Conservation (phyloP, 2,329 filamentous ascomycete species). For the Ampelomyces quisqualis region DNA sequence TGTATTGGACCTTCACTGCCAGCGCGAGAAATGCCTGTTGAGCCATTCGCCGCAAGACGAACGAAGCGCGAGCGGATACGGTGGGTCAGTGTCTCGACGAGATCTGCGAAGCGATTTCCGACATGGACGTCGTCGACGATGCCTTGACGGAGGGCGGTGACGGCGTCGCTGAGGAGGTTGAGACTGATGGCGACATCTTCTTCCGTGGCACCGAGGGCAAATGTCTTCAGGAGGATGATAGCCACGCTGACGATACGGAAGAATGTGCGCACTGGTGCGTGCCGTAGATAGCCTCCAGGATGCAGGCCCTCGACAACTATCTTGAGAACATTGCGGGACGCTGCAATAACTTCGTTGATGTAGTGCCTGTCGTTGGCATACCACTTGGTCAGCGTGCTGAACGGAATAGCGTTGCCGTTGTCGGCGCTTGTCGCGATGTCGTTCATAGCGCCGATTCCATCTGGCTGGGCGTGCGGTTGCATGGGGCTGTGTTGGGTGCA, state of each 20-base stretch:
- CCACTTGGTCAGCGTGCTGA: constrained; percentile 49
- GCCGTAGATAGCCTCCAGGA: constrained; percentile 74
- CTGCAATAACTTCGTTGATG: constrained; percentile 71
- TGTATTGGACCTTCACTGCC: constrained; percentile 30
- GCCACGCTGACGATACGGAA: constrained; percentile 83
- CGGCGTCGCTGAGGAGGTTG: constrained; percentile 71
- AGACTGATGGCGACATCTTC: constrained; percentile 76
- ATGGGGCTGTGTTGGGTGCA: constrained; percentile 71
- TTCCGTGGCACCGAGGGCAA: constrained; percentile 76
- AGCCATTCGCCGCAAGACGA: constrained; percentile 55
- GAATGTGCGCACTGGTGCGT: constrained; percentile 80
- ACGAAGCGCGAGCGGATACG: constrained; percentile 71
- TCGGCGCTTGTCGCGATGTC: constrained; percentile 11
- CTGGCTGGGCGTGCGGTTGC: constrained; percentile 37
- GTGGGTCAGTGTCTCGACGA: constrained; percentile 76
- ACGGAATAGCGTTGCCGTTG: constrained; percentile 49
- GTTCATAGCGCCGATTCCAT: constrained; percentile 24
- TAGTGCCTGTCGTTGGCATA: constrained; percentile 63
- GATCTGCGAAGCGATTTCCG: constrained; percentile 78
- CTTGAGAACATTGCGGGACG: constrained; percentile 72
- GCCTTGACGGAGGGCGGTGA: constrained; percentile 71
- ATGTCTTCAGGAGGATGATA: constrained; percentile 82
- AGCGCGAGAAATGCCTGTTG: constrained; percentile 43
- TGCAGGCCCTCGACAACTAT: constrained; percentile 76
- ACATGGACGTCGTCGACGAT: constrained; percentile 85